These are phyloP conservation scores for Nadsonia starkeyi-henricii DNA, from an alignment of 1,139 yeast species.

Conservation along the genomic window DNA sequence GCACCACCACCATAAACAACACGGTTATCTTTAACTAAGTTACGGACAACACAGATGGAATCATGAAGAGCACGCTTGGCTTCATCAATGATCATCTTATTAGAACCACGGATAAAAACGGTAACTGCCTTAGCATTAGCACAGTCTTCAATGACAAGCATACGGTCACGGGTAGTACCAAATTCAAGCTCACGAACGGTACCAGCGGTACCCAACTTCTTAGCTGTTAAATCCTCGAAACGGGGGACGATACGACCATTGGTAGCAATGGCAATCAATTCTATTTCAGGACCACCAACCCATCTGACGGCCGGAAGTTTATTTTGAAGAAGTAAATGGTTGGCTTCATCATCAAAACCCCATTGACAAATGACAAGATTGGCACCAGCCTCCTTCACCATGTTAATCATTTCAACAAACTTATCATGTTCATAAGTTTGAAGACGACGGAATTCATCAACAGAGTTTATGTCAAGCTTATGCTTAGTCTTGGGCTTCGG, in stretches of 20 bases:
- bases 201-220: conserved; percentile 83
- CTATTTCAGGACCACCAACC: conserved; percentile 98
- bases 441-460: conserved; percentile 80
- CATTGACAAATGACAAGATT: conserved; percentile 96
- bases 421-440: conserved; percentile 87
- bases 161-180: conserved; percentile 92
- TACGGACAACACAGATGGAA: conserved; percentile 93
- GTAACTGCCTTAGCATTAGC: conserved; percentile 85
- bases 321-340: conserved; percentile 77
- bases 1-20: conserved; percentile 99
- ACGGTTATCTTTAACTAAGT: conserved; percentile 79
- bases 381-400: conserved; percentile 84
- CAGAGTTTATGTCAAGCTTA: conserved; percentile 81
- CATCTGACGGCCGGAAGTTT: conserved; percentile 92
- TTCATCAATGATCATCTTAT: conserved; percentile 95
- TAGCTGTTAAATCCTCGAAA: conserved; percentile 76
- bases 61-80: conserved; percentile 95
- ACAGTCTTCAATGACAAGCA: conserved; percentile 89
- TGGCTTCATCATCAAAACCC: conserved; percentile 99
- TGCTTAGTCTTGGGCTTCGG: conserved; percentile 99
- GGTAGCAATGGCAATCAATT: conserved; percentile 91
- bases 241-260: conserved; percentile 95
- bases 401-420: conserved; percentile 79
- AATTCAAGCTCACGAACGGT: conserved; percentile 75
- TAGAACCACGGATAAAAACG: conserved; percentile 86